Base-by-base conservation (phyloP, 2,329 filamentous ascomycete genomes). In the Fusarium sp. region DNA sequence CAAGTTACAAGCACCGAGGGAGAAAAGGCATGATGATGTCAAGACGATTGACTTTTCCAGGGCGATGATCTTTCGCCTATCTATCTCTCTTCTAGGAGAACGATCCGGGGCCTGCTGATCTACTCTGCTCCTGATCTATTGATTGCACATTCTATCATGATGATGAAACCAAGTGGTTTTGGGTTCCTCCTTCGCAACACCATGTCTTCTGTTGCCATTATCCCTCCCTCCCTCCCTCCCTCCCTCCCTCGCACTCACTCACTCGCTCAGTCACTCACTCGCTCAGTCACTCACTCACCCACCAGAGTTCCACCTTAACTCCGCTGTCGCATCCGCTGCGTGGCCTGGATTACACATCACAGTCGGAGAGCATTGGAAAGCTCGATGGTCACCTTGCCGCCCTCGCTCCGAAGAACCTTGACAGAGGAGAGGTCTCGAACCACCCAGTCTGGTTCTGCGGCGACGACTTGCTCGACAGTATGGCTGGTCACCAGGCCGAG, bases 401-500 rank as follows among this genome's bases (percentile, higher is more conserved):
- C 85, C 63, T 84, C 81, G 68, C 80, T 81, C 52, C 85, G 83
- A 62, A 88, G 80, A 72, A 96, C 81, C 71, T 80, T 87, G 65
- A 97, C 87, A 68, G 91, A 94, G 58, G 85, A 83, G 80, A 97
- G 83, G 79, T 97, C 93, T 78, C 84, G 83, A 58, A 97, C 90
- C 51, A 97, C 89, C 90, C 92, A 97, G 81, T 97, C 93, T 44
- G 94, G 93, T n/a, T 88, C 90, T 6, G 93, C 93, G 46, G 86
- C 87, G 63, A 84, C 81, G 49, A 97, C 85, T 80, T 94, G 87
- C 71, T 89, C 87, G 45, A 90, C 82, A 26, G 86, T 88, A 80
- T 97, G 94, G 75, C 92, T 96, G 54, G 94, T 97, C 56, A 92
- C 88, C 54, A 97, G 81, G n/a, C 90, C 94, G 45, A 97, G 81